Percentiles rank a stretch among this genome's conserved stretches.
Conservation (phyloP, 306 rosid genomes). For the Gynostemma pentaphyllum region DNA sequence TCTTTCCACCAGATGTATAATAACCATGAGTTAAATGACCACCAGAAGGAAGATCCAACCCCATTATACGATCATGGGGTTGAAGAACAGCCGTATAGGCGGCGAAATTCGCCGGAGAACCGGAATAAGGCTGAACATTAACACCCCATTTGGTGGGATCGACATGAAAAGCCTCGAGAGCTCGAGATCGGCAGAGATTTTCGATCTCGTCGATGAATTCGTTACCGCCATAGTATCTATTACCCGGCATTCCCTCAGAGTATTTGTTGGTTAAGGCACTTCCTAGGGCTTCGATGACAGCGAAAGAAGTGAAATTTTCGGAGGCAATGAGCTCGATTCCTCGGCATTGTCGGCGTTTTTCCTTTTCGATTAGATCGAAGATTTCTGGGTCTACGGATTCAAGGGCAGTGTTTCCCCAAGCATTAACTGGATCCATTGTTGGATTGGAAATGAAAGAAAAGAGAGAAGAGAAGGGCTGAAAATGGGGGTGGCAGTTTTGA, state of each 20-base stretch:
- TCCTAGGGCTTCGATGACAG: constrained; percentile 87
- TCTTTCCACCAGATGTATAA: constrained; percentile 88
- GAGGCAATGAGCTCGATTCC: constrained; percentile 94
- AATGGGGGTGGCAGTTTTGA: not conserved
- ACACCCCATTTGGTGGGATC: constrained; percentile 70
- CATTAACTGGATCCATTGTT: constrained; percentile 67
- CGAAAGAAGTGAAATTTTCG: constrained; percentile 89
- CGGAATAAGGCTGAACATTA: constrained; percentile 87
- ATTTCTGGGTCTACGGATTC: constrained; percentile 56
- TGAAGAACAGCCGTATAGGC: constrained; percentile 89
- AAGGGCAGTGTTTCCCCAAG: constrained; percentile 68
- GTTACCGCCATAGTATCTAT: constrained; percentile 90
- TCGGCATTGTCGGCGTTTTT: constrained; percentile 84
- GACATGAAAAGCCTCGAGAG: constrained; percentile 54
- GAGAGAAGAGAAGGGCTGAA: not conserved
- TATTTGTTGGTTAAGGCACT: constrained; percentile 82
- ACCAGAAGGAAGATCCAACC: constrained; percentile 84
- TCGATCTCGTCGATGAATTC: constrained; percentile 86
- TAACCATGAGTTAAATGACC: constrained; percentile 86
- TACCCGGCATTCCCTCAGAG: constrained; percentile 90
- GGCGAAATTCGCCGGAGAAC: constrained; percentile 90
- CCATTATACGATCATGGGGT: constrained; percentile 93
- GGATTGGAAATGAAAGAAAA: not conserved
- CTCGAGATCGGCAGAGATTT: constrained; percentile 70
- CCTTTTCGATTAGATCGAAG: constrained; percentile 77